These are phyloP conservation scores for Mortierella sp. DNA, from an alignment of 371 early-diverging fungal species.

Conservation along the genomic window DNA sequence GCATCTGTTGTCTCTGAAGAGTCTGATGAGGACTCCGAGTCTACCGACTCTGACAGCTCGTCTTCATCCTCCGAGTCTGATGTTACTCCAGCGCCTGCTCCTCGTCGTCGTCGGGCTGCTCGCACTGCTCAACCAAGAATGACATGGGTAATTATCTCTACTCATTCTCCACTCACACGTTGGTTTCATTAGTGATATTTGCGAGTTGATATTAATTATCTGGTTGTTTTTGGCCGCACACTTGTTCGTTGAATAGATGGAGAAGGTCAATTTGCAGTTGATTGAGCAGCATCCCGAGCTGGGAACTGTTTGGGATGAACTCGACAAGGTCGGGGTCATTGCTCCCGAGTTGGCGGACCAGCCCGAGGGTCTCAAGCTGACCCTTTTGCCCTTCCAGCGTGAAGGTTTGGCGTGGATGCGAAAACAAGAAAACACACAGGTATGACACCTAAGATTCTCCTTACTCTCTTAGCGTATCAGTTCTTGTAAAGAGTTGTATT, in stretches of 20 bases:
- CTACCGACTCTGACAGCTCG: neutral
- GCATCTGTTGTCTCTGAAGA: neutral
- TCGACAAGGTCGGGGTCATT: conserved; percentile 61
- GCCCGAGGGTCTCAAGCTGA: conserved; percentile 79
- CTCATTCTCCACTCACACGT: neutral
- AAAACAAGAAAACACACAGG: conserved; percentile 74
- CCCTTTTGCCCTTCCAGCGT: conserved; percentile 90
- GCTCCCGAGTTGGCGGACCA: conserved; percentile 69
- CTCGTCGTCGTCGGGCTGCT: conserved; percentile 8
- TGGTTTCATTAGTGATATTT: neutral
- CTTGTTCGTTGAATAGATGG: conserved; percentile 14
- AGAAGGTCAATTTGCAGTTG: conserved; percentile 48
- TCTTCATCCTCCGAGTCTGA: conserved; percentile 23
- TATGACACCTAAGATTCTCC: conserved; percentile 24
- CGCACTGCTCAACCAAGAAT: neutral
- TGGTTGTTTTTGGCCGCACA: neutral
- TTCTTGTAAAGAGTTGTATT: neutral
- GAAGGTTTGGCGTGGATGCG: conserved; percentile 90
- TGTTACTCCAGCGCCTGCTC: conserved; percentile 1
- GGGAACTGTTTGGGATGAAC: conserved; percentile 76
- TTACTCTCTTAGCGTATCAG: too few relatives aligned
- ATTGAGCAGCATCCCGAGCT: conserved; percentile 73
- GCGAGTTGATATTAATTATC: neutral
- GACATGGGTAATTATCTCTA: conserved; percentile 25
- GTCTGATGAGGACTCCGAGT: neutral